These are phyloP conservation scores for Leucosporidium creatinivorum DNA, from an alignment of 768 basidiomycete species.

Conservation along the genomic window DNA sequence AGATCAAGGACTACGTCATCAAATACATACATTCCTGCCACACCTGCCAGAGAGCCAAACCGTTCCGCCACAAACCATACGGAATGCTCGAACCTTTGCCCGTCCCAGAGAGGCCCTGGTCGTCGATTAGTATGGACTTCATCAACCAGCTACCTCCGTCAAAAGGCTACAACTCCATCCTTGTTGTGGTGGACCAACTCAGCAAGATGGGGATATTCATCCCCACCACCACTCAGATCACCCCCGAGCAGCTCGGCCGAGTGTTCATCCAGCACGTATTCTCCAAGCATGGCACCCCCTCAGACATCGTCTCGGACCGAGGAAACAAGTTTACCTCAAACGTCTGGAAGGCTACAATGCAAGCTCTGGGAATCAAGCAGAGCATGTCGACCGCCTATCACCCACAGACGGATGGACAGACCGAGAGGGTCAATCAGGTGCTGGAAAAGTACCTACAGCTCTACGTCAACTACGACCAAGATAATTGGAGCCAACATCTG, in stretches of 20 bases:
- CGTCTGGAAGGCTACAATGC: background rate
- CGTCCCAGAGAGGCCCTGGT: slow-evolving; percentile 40
- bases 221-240: slow-evolving; percentile 38
- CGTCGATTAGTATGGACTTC: slow-evolving; percentile 44
- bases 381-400: slow-evolving; percentile 47
- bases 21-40: slow-evolving; percentile 44
- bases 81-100: slow-evolving; percentile 41
- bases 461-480: slow-evolving; percentile 41
- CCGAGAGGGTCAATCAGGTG: slow-evolving; percentile 46
- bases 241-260: slow-evolving; percentile 35
- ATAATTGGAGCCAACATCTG: slow-evolving; percentile 42
- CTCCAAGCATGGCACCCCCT: slow-evolving; percentile 36
- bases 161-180: slow-evolving; percentile 43
- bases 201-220: slow-evolving; percentile 49
- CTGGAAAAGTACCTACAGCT: slow-evolving; percentile 45
- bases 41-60: slow-evolving; percentile 42
- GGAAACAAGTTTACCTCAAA: slow-evolving; percentile 35
- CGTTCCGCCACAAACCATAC: slow-evolving; percentile 42
- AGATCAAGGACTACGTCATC: slow-evolving; percentile 36
- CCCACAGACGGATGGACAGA: slow-evolving; percentile 47
- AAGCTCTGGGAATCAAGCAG: slow-evolving; percentile 34
- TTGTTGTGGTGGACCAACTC: slow-evolving; percentile 45
- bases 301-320: slow-evolving; percentile 37
- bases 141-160: slow-evolving; percentile 30
- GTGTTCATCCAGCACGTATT: slow-evolving; percentile 41